phyloP scores from a whole-genome alignment of 2,329 filamentous ascomycete genomes.

The Pestalotiopsis sp. region DNA sequence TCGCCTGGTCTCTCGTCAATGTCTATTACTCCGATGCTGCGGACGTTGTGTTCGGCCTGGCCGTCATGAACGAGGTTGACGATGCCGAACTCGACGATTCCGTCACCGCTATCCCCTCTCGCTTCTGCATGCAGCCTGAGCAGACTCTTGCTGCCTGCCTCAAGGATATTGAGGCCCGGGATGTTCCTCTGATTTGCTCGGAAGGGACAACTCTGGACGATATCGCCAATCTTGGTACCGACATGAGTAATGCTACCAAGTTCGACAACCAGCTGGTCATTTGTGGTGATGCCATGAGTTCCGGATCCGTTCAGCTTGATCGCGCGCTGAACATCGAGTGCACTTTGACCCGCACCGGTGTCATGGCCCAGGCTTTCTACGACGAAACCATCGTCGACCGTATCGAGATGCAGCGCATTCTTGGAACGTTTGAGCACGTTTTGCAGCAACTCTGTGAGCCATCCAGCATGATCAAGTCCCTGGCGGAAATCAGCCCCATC shows the following conservation, averaged over 20 bases:
- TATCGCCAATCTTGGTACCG: slow-evolving; percentile 4
- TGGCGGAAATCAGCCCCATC: slow-evolving; percentile 4
- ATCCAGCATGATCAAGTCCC: slow-evolving; percentile 7
- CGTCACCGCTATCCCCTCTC: background rate
- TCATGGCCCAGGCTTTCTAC: slow-evolving; percentile 12
- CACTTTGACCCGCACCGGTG: slow-evolving; percentile 4
- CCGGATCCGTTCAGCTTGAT: slow-evolving; percentile 7
- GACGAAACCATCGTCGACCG: slow-evolving; percentile 6
- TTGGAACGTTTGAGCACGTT: slow-evolving; percentile 10
- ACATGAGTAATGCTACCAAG: slow-evolving; percentile 14
- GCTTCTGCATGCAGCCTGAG: slow-evolving; percentile 4
- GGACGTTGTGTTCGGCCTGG: slow-evolving; percentile 12
- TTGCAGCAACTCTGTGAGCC: slow-evolving; percentile 5
- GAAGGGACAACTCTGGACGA: slow-evolving; percentile 3
- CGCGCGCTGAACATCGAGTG: slow-evolving; percentile 9
- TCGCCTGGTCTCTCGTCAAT: slow-evolving; percentile 13
- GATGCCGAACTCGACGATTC: background rate
- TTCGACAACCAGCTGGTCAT: slow-evolving; percentile 14
- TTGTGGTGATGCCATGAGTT: slow-evolving; percentile 3
- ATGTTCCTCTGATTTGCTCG: background rate
- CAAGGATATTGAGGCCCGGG: background rate
- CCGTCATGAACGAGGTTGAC: slow-evolving; percentile 1
- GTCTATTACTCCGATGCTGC: slow-evolving; percentile 14
- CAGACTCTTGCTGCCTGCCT: background rate
- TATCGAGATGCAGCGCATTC: slow-evolving; percentile 12